phyloP scores from a whole-genome alignment of 345 rosid genomes.

The Dimocarpus longan region DNA sequence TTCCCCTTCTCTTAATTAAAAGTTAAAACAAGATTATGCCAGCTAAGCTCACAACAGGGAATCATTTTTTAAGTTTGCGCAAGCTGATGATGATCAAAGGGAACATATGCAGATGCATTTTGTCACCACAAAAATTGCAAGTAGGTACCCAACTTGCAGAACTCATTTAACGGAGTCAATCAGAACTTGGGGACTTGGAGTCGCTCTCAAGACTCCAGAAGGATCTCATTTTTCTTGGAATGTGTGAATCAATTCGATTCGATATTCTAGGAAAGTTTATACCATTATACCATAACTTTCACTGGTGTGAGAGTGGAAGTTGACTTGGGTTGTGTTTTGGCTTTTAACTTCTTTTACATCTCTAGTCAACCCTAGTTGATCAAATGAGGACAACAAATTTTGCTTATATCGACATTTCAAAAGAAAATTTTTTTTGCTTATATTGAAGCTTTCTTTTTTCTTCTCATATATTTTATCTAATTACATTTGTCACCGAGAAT shows the following conservation, averaged over 20 bases:
- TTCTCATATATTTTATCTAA: not conserved
- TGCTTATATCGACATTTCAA: not conserved
- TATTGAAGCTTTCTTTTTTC: not conserved
- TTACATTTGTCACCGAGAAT: not conserved
- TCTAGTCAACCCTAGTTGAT: slow-evolving; percentile 16
- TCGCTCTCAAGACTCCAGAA: slow-evolving; percentile 14
- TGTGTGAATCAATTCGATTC: slow-evolving; percentile 19
- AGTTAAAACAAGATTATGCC: not conserved
- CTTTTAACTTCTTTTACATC: not conserved
- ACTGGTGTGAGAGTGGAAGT: not conserved
- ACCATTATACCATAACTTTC: slow-evolving; percentile 20
- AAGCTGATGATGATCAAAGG: not conserved
- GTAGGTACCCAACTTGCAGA: slow-evolving; percentile 24
- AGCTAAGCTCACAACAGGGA: not conserved
- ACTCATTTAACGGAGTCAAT: slow-evolving; percentile 23
- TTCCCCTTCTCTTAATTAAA: not conserved
- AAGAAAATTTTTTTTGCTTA: too few relatives aligned
- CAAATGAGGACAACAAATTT: not conserved
- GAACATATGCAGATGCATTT: slow-evolving; percentile 26
- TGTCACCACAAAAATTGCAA: slow-evolving; percentile 16
- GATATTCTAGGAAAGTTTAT: slow-evolving; percentile 7
- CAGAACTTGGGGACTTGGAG: not conserved
- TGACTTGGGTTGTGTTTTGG: slow-evolving; percentile 3
- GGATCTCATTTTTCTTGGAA: not conserved
- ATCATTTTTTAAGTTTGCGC: not conserved